Evolutionary conservation across 2,329 filamentous ascomycete genomes (phyloP).

Genomic region (Tolypocladium album): DNA sequence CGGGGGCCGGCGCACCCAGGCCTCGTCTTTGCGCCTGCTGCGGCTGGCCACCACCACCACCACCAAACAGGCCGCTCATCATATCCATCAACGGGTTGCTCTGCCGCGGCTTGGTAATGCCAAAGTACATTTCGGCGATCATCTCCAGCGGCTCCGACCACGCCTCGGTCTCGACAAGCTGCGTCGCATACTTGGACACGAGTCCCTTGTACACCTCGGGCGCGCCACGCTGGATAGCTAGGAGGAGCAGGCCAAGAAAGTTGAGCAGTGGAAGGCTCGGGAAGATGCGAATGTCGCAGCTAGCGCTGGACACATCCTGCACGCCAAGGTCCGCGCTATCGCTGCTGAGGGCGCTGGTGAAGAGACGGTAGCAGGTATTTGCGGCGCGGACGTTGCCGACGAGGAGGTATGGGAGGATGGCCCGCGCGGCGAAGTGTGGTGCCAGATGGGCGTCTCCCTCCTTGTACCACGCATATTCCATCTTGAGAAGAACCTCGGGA

Average conservation of each 20-base stretch:
- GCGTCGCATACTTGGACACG: conserved; percentile 65
- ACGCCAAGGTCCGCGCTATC: conserved; percentile 48
- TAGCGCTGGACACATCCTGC: conserved; percentile 69
- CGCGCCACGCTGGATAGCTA: conserved; percentile 70
- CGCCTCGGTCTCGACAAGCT: conserved; percentile 64
- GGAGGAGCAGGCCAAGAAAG: conserved; percentile 75
- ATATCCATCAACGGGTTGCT: conserved; percentile 93
- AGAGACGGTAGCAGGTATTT: conserved; percentile 65
- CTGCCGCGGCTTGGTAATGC: conserved; percentile 77
- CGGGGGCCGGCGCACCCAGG: conserved; percentile 40
- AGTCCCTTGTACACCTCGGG: conserved; percentile 76
- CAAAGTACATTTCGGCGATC: conserved; percentile 95
- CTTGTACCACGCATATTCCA: conserved; percentile 92
- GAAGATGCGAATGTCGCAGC: conserved; percentile 69
- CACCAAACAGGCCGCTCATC: conserved; percentile 92
- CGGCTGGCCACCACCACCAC: conserved; percentile 48
- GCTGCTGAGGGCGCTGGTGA: conserved; percentile 27
- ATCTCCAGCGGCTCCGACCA: conserved; percentile 80
- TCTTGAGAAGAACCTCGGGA: conserved; percentile 62
- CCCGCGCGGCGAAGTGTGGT: conserved; percentile 74
- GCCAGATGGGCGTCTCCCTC: conserved; percentile 83
- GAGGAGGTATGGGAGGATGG: conserved; percentile 82
- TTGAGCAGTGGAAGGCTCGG: conserved; percentile 90
- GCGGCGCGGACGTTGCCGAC: conserved; percentile 85
- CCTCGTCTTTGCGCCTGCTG: conserved; percentile 28